phyloP scores from a whole-genome alignment of 2,329 filamentous ascomycete species.

The Neonectria hederae region DNA sequence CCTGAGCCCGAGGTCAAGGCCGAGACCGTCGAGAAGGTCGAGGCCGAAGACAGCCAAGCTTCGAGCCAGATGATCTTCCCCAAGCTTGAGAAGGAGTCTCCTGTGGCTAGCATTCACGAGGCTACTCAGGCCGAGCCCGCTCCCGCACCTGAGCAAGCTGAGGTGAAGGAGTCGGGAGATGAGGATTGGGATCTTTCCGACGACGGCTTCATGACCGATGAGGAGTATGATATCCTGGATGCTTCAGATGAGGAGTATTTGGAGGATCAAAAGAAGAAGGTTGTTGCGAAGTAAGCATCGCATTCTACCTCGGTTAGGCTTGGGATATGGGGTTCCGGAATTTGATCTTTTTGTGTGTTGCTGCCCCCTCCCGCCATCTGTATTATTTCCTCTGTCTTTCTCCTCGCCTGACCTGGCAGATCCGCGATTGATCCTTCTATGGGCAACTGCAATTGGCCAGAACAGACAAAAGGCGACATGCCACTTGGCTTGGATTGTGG shows the following conservation, averaged over 20 bases:
- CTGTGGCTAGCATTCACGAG: conserved; percentile 80
- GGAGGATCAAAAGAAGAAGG: conserved; percentile 61
- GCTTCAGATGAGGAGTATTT: conserved; percentile 89
- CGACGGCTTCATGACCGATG: conserved; percentile 90
- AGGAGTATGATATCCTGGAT: conserved; percentile 97
- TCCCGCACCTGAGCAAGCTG: conserved; percentile 59
- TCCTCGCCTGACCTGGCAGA: conserved; percentile 21
- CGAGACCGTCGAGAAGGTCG: conserved; percentile 43
- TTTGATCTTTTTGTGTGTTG: conserved; percentile 29
- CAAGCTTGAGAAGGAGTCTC: conserved; percentile 93
- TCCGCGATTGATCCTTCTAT: conserved; percentile 11
- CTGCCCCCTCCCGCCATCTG: conserved; percentile 34
- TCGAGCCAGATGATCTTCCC: conserved; percentile 89
- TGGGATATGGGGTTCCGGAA: conserved; percentile 37
- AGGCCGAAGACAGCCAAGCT: conserved; percentile 44
- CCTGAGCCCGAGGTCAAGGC: conserved; percentile 42
- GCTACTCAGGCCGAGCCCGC: conserved; percentile 63
- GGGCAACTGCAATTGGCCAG: conserved; percentile 13
- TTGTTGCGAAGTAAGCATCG: conserved; percentile 48
- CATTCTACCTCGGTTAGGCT: conserved; percentile 28
- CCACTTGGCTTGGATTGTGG: conserved; percentile 23
- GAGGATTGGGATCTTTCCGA: conserved; percentile 73
- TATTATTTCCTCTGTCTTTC: conserved; percentile 40
- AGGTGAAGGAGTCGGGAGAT: conserved; percentile 57
- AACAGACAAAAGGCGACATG: conserved; percentile 17